A percentile compares a stretch with the other conserved stretches of the same genome.
phyloP scores from a whole-genome alignment of 441 rosid species.

The Arabidopsis lyrata region DNA sequence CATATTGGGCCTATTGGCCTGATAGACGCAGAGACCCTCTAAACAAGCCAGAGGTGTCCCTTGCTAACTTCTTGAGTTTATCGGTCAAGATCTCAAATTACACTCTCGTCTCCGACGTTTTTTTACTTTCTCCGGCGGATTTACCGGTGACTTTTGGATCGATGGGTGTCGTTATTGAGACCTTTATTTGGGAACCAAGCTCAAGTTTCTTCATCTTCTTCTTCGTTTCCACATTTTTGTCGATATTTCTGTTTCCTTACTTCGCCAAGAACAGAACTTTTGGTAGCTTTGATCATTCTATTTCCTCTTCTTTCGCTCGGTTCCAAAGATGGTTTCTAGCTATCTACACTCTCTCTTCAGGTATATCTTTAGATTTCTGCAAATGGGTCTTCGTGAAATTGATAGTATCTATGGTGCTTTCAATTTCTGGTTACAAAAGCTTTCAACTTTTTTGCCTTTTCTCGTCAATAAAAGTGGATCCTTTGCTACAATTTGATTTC shows the following conservation, averaged over 20 bases:
- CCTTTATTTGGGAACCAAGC: constrained; percentile 75
- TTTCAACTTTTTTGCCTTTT: not conserved
- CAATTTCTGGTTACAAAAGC: not conserved
- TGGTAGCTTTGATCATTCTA: constrained; percentile 56
- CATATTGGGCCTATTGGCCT: not conserved
- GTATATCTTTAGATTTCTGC: constrained; percentile 34
- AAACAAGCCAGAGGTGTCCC: not conserved
- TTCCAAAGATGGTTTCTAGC: constrained; percentile 74
- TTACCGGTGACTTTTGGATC: constrained; percentile 19
- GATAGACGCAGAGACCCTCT: not conserved
- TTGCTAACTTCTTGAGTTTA: not conserved
- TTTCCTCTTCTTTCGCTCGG: constrained; percentile 53
- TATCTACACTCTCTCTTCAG: constrained; percentile 78
- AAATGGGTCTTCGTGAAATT: not conserved
- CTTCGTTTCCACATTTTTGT: constrained; percentile 62
- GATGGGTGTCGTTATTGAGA: constrained; percentile 79
- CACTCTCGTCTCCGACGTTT: constrained; percentile 29
- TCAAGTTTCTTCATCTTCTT: constrained; percentile 61
- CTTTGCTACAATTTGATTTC: not conserved
- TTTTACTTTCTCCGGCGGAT: constrained; percentile 10
- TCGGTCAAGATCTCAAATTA: constrained; percentile 39
- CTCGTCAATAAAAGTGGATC: not conserved
- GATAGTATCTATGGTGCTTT: not conserved
- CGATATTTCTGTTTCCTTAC: constrained; percentile 60
- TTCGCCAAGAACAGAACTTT: constrained; percentile 49